These are phyloP conservation scores for Tuber borchii DNA, from an alignment of 495 filamentous ascomycete genomes.

Conservation along the genomic window DNA sequence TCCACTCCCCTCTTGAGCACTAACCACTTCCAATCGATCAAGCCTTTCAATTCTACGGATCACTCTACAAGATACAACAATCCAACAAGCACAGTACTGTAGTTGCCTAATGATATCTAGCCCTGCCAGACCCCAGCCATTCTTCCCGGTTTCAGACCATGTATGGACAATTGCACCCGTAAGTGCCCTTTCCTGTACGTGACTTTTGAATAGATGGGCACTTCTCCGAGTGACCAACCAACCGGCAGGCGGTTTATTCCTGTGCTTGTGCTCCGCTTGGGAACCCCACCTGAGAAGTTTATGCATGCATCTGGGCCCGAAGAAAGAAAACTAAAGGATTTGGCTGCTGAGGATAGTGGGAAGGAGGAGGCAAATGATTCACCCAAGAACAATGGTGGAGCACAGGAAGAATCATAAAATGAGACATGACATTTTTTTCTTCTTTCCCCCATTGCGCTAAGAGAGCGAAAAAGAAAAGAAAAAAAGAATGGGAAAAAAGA, in stretches of 20 bases:
- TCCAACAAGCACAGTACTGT: background rate
- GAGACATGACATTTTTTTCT: background rate
- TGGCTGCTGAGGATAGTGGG: background rate
- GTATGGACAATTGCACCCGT: background rate
- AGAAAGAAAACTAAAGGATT: background rate
- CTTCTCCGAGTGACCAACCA: background rate
- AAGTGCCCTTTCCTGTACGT: background rate
- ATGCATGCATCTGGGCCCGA: background rate
- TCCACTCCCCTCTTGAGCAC: background rate
- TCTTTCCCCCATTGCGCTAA: background rate
- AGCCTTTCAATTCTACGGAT: background rate
- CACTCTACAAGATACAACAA: background rate
- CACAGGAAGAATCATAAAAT: conserved; percentile 3
- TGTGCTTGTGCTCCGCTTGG: background rate
- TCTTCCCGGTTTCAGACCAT: background rate
- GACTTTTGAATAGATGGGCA: background rate
- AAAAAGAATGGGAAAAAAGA: background rate
- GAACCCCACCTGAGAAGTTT: background rate
- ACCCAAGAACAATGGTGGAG: background rate
- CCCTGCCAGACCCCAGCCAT: background rate
- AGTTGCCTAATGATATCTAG: background rate
- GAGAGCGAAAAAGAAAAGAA: background rate
- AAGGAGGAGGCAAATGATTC: conserved; percentile 1
- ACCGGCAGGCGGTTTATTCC: background rate
- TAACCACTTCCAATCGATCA: background rate